Percentiles rank a stretch among this genome's conserved stretches.
Conservation (phyloP, 2,329 filamentous ascomycete genomes). For the Pestalotiopsis sp. region DNA sequence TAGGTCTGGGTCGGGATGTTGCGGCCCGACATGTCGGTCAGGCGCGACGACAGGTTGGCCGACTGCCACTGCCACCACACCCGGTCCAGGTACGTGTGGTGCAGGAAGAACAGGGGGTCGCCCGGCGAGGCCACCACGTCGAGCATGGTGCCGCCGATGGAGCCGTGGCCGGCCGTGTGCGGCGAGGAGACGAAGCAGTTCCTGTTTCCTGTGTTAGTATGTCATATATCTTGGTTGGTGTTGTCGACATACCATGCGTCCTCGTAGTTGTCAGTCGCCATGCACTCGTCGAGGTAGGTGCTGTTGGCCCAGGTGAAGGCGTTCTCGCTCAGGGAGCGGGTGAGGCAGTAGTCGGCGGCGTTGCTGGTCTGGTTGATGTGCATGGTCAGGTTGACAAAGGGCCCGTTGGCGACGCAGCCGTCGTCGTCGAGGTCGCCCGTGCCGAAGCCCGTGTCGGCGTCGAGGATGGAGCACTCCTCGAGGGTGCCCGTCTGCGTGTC, state of each 20-base stretch:
- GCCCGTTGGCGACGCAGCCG: slow-evolving; percentile 4
- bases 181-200: slow-evolving; percentile 7
- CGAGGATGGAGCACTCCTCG: slow-evolving; percentile 21
- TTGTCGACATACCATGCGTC: slow-evolving; percentile 11
- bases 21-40: slow-evolving; percentile 18
- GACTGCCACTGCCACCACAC: slow-evolving; percentile 34
- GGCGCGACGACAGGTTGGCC: slow-evolving; percentile 20
- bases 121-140: slow-evolving; percentile 27
- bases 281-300: slow-evolving; percentile 10
- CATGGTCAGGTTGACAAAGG: slow-evolving; percentile 7
- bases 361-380: slow-evolving; percentile 16
- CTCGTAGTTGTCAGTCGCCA: slow-evolving; percentile 8
- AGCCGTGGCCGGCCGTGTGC: not conserved
- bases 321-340: slow-evolving; percentile 4
- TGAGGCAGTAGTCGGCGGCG: slow-evolving; percentile 5
- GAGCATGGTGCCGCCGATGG: slow-evolving; percentile 4
- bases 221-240: not conserved
- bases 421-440: slow-evolving; percentile 23
- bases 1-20: slow-evolving; percentile 9
- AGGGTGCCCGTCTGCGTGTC: slow-evolving; percentile 17
- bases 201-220: not conserved
- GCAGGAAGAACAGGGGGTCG: slow-evolving; percentile 36
- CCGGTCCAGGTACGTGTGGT: slow-evolving; percentile 31
- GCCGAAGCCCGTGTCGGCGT: slow-evolving; percentile 8
- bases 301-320: not conserved